phyloP scores from a whole-genome alignment of 306 rosid genomes.

The Rosa persica region DNA sequence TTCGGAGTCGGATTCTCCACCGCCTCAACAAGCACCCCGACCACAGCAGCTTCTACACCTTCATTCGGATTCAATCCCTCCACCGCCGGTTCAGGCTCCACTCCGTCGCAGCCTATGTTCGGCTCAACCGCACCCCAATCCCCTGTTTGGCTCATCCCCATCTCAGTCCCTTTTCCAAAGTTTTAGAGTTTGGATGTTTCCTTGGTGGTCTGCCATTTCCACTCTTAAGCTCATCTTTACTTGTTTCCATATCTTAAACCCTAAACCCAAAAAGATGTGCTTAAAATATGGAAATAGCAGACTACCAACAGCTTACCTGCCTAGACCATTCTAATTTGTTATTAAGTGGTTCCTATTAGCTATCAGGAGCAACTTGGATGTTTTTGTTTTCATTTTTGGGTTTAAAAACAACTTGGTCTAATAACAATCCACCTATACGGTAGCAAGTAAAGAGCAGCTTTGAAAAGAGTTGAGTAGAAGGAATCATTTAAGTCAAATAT shows the following conservation, averaged over 20 bases:
- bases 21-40: neutral
- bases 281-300: too few species aligned
- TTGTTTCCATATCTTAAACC: too few species aligned
- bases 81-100: neutral
- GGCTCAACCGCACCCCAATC: too few species aligned
- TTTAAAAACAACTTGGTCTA: neutral
- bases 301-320: too few species aligned
- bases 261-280: too few species aligned
- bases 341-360: too few species aligned
- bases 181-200: slow-evolving; percentile 23
- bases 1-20: slow-evolving; percentile 30
- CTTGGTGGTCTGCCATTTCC: neutral
- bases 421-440: neutral
- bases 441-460: neutral
- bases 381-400: too few species aligned
- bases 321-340: slow-evolving; percentile 5
- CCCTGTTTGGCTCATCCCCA: neutral
- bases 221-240: too few species aligned
- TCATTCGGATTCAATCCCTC: neutral
- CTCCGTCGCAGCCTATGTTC: too few species aligned
- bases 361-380: too few species aligned
- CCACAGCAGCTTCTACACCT: neutral
- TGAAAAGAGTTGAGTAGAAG: neutral
- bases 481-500: neutral
- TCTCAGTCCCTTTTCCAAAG: neutral